phyloP scores from a whole-genome alignment of 169 alveolate genomes.

The Plasmodium coatneyi region DNA sequence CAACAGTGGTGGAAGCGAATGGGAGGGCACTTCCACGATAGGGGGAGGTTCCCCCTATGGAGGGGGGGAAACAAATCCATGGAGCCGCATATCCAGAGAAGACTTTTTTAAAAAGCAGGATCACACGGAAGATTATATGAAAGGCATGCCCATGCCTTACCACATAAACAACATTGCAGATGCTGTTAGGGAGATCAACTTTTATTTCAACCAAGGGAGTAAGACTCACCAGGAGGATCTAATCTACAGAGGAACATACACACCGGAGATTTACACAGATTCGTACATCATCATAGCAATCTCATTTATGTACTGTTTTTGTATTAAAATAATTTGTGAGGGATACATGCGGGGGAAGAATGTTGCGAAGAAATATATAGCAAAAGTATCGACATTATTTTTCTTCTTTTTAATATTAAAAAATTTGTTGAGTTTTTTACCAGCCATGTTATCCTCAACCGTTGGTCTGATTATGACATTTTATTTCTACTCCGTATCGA shows the following conservation, averaged over 20 bases:
- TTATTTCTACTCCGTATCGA: slow-evolving; percentile 57
- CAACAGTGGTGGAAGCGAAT: neutral
- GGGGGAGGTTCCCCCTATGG: neutral
- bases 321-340: slow-evolving; percentile 23
- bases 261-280: slow-evolving; percentile 51
- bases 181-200: neutral
- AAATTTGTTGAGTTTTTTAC: slow-evolving; percentile 1
- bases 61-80: slow-evolving; percentile 6
- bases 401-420: slow-evolving; percentile 42
- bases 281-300: slow-evolving; percentile 17
- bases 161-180: slow-evolving; percentile 26
- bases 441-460: slow-evolving; percentile 27
- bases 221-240: neutral
- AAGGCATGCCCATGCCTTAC: slow-evolving; percentile 51
- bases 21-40: neutral
- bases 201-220: slow-evolving; percentile 17
- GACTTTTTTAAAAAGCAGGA: neutral
- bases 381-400: slow-evolving; percentile 47
- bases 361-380: slow-evolving; percentile 48
- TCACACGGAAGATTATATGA: slow-evolving; percentile 10
- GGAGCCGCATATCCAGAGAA: slow-evolving; percentile 24
- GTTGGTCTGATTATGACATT: slow-evolving; percentile 48
- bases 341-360: slow-evolving; percentile 48
- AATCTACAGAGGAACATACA: slow-evolving; percentile 26
- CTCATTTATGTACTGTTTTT: slow-evolving; percentile 35